These are phyloP conservation scores for Verticillium nubilum DNA, from an alignment of 2,329 filamentous ascomycete genomes.

Conservation along the genomic window DNA sequence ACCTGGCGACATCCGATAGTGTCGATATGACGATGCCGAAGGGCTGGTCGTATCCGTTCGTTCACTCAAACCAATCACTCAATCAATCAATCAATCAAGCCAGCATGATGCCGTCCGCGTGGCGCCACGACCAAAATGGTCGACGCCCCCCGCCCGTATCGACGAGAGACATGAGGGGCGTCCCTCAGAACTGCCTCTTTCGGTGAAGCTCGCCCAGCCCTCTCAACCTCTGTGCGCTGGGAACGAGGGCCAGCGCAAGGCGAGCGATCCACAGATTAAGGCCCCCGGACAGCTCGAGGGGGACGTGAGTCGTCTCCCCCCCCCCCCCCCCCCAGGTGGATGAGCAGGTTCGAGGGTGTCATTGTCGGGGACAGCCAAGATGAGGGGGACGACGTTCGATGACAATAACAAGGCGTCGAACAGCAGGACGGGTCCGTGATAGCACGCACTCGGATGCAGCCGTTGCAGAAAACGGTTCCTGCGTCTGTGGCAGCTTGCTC, in stretches of 20 bases:
- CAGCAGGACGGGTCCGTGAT: not conserved
- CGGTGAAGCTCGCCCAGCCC: not conserved
- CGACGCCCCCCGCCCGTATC: constrained; percentile 1
- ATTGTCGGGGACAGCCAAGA: not conserved
- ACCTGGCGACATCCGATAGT: not conserved
- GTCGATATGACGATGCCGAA: not conserved
- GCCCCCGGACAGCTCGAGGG: not conserved
- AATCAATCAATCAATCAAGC: not conserved
- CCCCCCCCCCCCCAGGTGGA: no score
- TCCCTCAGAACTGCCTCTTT: not conserved
- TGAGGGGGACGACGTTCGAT: not conserved
- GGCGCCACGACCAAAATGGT: not conserved
- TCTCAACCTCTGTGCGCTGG: not conserved
- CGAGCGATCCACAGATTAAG: not conserved
- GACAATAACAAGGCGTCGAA: not conserved
- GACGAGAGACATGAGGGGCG: not conserved
- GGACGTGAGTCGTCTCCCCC: not conserved
- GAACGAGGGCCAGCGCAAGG: not conserved
- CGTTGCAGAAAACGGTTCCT: not conserved
- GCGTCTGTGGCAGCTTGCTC: not conserved
- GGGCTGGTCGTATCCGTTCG: not conserved
- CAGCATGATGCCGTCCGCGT: not conserved
- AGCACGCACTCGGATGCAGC: not conserved
- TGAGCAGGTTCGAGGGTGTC: not conserved
- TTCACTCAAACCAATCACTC: not conserved